Percentiles rank a stretch among this genome's conserved stretches.
Evolutionary conservation across 2,329 filamentous ascomycete genomes (phyloP).

Genomic region (Diaporthe nobilis): DNA sequence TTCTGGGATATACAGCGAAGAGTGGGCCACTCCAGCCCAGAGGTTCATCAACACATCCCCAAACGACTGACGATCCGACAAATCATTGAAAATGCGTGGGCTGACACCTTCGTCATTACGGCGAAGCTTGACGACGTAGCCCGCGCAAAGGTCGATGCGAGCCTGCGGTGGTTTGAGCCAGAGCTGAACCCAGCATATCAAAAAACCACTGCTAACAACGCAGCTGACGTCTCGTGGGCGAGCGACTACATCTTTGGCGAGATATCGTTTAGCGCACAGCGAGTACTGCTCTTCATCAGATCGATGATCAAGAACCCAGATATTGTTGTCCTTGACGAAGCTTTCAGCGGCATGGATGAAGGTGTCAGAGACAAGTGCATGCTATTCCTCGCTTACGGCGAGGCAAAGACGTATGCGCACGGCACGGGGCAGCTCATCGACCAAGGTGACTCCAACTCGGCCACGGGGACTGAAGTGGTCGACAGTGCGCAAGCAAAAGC

Average conservation of each 20-base stretch:
- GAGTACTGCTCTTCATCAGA: constrained; percentile 86
- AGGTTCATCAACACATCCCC: constrained; percentile 94
- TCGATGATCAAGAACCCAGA: constrained; percentile 86
- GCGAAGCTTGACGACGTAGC: constrained; percentile 74
- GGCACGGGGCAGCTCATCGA: constrained; percentile 17
- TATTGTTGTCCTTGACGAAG: constrained; percentile 88
- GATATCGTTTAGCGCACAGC: constrained; percentile 84
- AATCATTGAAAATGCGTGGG: constrained; percentile 88
- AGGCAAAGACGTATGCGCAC: constrained; percentile 61
- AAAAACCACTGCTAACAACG: constrained; percentile 3
- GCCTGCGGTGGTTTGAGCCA: constrained; percentile 81
- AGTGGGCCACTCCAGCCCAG: constrained; percentile 93
- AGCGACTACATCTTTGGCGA: constrained; percentile 78
- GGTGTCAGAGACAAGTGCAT: constrained; percentile 88
- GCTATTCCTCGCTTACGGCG: constrained; percentile 79
- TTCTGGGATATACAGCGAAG: constrained; percentile 93
- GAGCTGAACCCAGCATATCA: constrained; percentile 76
- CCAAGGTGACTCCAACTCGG: constrained; percentile 15
- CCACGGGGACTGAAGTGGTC: constrained; percentile 54
- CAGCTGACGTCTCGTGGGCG: constrained; percentile 71
- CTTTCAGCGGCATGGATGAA: constrained; percentile 88
- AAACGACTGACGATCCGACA: constrained; percentile 79
- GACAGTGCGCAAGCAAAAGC: constrained; percentile 62
- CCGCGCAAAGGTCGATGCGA: constrained; percentile 74
- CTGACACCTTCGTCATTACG: constrained; percentile 84